These are phyloP conservation scores for Penicillium corylophilum DNA, from an alignment of 2,329 filamentous ascomycete genomes.

Conservation along the genomic window DNA sequence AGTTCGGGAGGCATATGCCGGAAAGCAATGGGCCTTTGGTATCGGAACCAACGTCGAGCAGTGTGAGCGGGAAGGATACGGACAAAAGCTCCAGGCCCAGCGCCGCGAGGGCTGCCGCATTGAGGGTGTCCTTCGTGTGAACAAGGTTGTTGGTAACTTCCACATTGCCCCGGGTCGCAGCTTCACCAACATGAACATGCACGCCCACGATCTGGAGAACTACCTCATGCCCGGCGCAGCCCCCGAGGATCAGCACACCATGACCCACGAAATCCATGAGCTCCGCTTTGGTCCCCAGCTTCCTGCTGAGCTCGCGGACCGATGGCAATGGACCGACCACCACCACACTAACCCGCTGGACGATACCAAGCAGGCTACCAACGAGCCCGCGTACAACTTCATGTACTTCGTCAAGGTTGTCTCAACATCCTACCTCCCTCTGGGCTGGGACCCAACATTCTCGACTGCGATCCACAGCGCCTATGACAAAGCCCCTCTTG, in stretches of 20 bases:
- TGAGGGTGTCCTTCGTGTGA: slow-evolving; percentile 87
- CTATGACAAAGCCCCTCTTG: slow-evolving; percentile 61
- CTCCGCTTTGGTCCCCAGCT: slow-evolving; percentile 92
- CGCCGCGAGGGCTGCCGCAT: slow-evolving; percentile 91
- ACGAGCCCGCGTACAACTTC: slow-evolving; percentile 85
- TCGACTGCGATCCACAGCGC: slow-evolving; percentile 38
- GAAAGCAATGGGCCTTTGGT: slow-evolving; percentile 89
- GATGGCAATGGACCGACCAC: slow-evolving; percentile 78
- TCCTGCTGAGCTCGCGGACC: slow-evolving; percentile 64
- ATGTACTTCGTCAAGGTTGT: slow-evolving; percentile 99
- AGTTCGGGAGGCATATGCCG: slow-evolving; percentile 89
- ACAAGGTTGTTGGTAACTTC: slow-evolving; percentile 99
- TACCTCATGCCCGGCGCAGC: slow-evolving; percentile 70
- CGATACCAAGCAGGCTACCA: slow-evolving; percentile 70
- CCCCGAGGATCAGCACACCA: slow-evolving; percentile 72
- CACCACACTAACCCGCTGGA: slow-evolving; percentile 87
- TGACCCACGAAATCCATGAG: slow-evolving; percentile 83
- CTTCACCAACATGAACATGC: slow-evolving; percentile 95
- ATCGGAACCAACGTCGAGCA: slow-evolving; percentile 91
- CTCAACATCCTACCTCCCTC: slow-evolving; percentile 86
- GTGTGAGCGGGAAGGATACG: slow-evolving; percentile 91
- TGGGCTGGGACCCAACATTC: slow-evolving; percentile 74
- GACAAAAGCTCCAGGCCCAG: slow-evolving; percentile 82
- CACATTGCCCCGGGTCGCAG: slow-evolving; percentile 94
- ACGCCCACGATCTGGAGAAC: slow-evolving; percentile 95